These are phyloP conservation scores for Citropsis articulata DNA, from an alignment of 345 rosid genomes.

Conservation along the genomic window DNA sequence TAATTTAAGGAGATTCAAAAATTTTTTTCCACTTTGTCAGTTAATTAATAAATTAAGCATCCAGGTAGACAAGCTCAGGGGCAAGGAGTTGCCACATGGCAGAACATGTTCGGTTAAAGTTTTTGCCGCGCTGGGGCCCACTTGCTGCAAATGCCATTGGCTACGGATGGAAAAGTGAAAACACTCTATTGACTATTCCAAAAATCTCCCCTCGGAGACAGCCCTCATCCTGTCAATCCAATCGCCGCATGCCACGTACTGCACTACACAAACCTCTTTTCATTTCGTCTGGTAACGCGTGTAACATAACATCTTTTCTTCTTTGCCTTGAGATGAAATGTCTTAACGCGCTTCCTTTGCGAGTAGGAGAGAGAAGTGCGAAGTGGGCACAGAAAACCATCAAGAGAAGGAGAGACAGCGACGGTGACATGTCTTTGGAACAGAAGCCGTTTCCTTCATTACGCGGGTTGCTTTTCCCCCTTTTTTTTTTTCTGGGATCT, in stretches of 20 bases:
- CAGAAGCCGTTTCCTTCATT: neutral
- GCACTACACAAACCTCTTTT: neutral
- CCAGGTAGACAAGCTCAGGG: neutral
- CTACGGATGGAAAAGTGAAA: neutral
- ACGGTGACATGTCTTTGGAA: slow-evolving; percentile 10
- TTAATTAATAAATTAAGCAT: neutral
- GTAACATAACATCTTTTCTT: neutral
- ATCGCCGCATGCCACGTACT: neutral
- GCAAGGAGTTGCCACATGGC: slow-evolving; percentile 15
- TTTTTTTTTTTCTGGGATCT: neutral
- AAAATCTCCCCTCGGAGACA: neutral
- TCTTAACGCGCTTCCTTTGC: neutral
- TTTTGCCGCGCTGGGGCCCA: neutral
- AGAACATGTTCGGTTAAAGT: slow-evolving; percentile 14
- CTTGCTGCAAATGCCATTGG: neutral
- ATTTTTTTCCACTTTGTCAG: too few relatives aligned
- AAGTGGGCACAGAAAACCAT: slow-evolving; percentile 28
- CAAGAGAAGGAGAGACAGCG: neutral
- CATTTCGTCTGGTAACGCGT: neutral
- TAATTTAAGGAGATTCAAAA: too few relatives aligned
- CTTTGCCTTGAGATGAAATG: neutral
- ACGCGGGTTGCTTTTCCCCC: slow-evolving; percentile 9
- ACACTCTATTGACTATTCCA: neutral
- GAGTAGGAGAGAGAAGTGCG: neutral
- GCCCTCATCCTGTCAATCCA: neutral